Conservation (phyloP, 768 basidiomycete species). For the Termitomyces sp. region DNA sequence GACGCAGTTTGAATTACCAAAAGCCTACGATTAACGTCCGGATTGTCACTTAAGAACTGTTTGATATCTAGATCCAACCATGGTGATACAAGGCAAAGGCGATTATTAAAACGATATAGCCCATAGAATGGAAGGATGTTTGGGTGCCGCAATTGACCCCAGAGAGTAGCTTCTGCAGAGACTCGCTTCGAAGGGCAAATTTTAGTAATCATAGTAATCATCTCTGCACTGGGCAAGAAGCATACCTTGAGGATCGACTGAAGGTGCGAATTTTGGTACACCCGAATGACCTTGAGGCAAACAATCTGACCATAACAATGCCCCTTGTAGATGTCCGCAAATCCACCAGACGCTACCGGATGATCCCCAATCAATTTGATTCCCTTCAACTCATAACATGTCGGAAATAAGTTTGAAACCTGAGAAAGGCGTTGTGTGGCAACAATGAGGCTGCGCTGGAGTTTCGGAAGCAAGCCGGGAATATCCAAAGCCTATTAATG, state of each 20-base stretch:
- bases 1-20: not conserved
- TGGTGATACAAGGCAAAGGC: constrained; percentile 28
- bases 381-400: constrained; percentile 7
- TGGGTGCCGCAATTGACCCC: constrained; percentile 6
- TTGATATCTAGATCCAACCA: constrained; percentile 33
- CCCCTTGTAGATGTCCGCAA: no score
- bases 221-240: no score
- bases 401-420: constrained; percentile 8
- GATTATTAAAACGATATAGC: constrained; percentile 25
- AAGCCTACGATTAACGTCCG: not conserved
- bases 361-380: not conserved
- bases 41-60: constrained; percentile 10
- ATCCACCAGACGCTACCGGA: no score
- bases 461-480: not conserved
- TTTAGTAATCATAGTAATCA: no score
- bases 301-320: no score
- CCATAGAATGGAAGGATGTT: constrained; percentile 33
- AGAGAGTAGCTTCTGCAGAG: not conserved
- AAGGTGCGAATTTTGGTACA: no score
- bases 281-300: no score
- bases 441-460: constrained; percentile 10
- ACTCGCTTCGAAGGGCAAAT: no score
- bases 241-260: no score
- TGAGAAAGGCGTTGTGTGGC: constrained; percentile 9
- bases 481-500: constrained; percentile 5